Conservation (phyloP, 2,329 filamentous ascomycete genomes). For the Emmonsiellopsis sp. region DNA sequence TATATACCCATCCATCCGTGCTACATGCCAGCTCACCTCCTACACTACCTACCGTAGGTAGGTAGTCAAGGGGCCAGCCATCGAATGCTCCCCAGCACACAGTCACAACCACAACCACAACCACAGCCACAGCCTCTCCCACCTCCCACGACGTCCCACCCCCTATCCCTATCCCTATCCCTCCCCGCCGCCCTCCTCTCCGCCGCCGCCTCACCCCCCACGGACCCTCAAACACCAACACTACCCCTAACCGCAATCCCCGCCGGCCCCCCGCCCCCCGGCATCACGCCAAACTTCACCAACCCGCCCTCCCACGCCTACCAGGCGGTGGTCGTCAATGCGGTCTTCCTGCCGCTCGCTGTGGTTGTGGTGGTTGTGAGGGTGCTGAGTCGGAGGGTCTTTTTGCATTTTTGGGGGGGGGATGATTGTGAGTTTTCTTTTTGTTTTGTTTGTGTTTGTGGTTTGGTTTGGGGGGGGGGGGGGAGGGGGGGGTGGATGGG, state of each 20-base stretch:
- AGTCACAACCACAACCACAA: too few species aligned
- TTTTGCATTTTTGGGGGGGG: constrained; percentile 16
- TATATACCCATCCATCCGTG: too few species aligned
- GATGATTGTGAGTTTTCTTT: constrained; percentile 19
- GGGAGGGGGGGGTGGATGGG: too few species aligned
- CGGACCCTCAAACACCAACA: background rate
- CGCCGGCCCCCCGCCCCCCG: constrained; percentile 17
- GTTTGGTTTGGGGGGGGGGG: constrained; percentile 6
- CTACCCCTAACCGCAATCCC: constrained; percentile 5
- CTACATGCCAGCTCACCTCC: too few species aligned
- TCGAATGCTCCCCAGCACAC: too few species aligned
- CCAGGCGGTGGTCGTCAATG: constrained; percentile 19
- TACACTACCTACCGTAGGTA: too few species aligned
- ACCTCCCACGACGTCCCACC: too few species aligned
- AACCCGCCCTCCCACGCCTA: constrained; percentile 15
- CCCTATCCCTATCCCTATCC: too few species aligned
- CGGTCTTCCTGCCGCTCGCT: constrained; percentile 18
- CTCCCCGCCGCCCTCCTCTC: too few species aligned
- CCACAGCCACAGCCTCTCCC: too few species aligned
- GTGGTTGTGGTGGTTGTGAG: constrained; percentile 13
- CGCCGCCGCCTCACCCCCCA: too few species aligned
- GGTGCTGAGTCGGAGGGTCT: constrained; percentile 18
- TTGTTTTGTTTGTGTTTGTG: background rate
- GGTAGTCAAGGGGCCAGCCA: too few species aligned
- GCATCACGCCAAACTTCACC: constrained; percentile 19